A percentile compares a stretch with the other conserved stretches of the same genome.
These are phyloP conservation scores for Panicum hallii DNA, from an alignment of 202 grass and related monocot species.

Conservation along the genomic window DNA sequence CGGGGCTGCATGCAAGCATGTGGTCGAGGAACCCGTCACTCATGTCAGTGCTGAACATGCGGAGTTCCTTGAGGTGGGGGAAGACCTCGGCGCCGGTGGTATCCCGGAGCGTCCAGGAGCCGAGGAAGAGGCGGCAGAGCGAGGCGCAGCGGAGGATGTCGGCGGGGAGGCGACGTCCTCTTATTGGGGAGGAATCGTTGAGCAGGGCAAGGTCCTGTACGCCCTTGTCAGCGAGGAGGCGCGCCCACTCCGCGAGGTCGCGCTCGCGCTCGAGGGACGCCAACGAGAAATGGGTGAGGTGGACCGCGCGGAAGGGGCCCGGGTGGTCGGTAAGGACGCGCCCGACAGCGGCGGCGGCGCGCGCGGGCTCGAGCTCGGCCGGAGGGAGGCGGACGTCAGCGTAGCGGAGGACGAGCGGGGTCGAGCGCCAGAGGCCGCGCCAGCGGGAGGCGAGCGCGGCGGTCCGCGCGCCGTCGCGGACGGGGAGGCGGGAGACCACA, in stretches of 20 bases:
- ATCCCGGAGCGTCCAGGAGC: not conserved
- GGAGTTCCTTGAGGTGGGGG: not conserved
- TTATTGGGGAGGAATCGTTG: not conserved
- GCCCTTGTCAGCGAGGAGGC: not conserved
- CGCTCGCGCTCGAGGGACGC: not conserved
- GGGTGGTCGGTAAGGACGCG: slow-evolving; percentile 5
- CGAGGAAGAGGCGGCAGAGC: not conserved
- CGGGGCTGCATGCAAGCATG: slow-evolving; percentile 39
- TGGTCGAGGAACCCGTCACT: not conserved
- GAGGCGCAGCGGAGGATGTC: not conserved
- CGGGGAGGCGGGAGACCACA: slow-evolving; percentile 29
- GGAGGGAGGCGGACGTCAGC: not conserved
- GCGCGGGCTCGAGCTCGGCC: not conserved
- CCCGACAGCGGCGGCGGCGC: not conserved
- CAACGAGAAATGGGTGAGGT: not conserved
- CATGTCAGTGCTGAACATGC: not conserved
- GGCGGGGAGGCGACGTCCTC: not conserved
- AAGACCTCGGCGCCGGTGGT: not conserved
- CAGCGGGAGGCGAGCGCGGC: not conserved
- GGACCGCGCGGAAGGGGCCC: not conserved
- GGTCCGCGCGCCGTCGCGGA: not conserved
- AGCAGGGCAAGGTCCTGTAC: not conserved
- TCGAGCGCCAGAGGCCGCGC: not conserved
- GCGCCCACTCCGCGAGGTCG: slow-evolving; percentile 2
- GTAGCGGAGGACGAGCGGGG: not conserved